phyloP scores from a whole-genome alignment of 768 basidiomycete genomes.

The Mycena pura region DNA sequence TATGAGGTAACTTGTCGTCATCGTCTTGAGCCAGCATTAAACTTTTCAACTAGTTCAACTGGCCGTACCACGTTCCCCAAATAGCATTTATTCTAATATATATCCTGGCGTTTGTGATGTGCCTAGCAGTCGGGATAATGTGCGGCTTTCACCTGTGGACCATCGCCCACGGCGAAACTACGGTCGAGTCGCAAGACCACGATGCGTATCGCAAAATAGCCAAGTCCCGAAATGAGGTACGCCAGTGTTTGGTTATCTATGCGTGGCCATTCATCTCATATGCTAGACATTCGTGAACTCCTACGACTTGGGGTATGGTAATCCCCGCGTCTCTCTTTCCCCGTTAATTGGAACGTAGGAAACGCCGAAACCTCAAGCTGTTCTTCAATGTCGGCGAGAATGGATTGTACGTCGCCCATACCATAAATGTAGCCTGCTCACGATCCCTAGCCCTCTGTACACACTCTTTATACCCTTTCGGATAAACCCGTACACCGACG shows the following conservation, averaged over 20 bases:
- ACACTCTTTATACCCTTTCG: conserved; percentile 87
- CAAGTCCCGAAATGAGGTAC: conserved; percentile 69
- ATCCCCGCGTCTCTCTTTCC: background rate
- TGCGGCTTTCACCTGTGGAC: conserved; percentile 75
- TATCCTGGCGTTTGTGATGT: conserved; percentile 77
- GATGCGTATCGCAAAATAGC: conserved; percentile 77
- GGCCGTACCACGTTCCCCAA: conserved; percentile 71
- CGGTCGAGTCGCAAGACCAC: conserved; percentile 91
- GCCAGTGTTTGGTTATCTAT: conserved; percentile 29
- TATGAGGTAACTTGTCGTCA: conserved; percentile 41
- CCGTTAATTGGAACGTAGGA: conserved; percentile 37
- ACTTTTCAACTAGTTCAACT: conserved; percentile 40
- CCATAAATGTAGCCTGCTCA: background rate
- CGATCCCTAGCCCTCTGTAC: conserved; percentile 64
- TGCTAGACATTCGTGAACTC: conserved; percentile 83
- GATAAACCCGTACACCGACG: conserved; percentile 84
- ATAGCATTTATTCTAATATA: conserved; percentile 76
- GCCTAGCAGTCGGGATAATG: conserved; percentile 78
- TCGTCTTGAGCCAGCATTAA: background rate
- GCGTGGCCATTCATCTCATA: background rate
- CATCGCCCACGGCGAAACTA: conserved; percentile 78
- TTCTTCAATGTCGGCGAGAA: conserved; percentile 88
- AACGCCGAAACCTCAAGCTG: conserved; percentile 70
- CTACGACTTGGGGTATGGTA: conserved; percentile 80
- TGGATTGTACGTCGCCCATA: conserved; percentile 72